Percentiles rank a stretch among this genome's conserved stretches.
These are phyloP conservation scores for Aquilaria malaccensis DNA, from an alignment of 345 rosid species.

Conservation along the genomic window DNA sequence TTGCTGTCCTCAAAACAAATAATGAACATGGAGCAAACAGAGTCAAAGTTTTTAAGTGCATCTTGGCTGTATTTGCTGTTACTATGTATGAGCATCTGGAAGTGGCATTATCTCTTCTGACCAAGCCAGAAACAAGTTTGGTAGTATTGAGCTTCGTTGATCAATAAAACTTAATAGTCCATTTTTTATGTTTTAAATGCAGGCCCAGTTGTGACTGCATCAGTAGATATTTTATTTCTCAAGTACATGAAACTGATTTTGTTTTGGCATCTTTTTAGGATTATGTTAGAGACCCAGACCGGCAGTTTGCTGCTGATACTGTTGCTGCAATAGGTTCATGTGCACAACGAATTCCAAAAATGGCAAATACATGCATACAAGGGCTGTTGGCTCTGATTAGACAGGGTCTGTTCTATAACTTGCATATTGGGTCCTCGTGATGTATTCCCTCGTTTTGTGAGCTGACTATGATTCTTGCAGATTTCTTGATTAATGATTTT, in stretches of 20 bases:
- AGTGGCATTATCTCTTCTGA: too few species aligned
- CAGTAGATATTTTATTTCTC: neutral
- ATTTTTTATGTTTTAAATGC: neutral
- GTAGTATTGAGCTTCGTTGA: neutral
- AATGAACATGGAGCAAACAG: too few species aligned
- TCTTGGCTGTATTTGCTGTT: too few species aligned
- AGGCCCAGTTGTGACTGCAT: slow-evolving; percentile 1
- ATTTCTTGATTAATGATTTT: slow-evolving; percentile 35
- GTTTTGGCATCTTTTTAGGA: slow-evolving; percentile 49
- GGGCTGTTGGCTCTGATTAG: slow-evolving; percentile 58
- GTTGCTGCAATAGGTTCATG: slow-evolving; percentile 87
- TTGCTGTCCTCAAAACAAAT: too few species aligned
- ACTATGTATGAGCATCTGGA: too few species aligned
- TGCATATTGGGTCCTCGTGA: slow-evolving; percentile 4
- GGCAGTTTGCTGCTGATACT: slow-evolving; percentile 84
- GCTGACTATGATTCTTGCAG: slow-evolving; percentile 38
- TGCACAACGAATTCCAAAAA: slow-evolving; percentile 55
- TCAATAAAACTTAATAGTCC: neutral
- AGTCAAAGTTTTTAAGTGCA: too few species aligned
- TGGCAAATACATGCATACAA: slow-evolving; percentile 66
- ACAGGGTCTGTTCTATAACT: slow-evolving; percentile 45
- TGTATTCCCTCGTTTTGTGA: slow-evolving; percentile 15
- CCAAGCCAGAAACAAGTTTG: neutral
- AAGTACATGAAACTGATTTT: slow-evolving; percentile 26
- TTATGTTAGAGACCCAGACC: slow-evolving; percentile 84